Base-by-base conservation (phyloP, 2,329 filamentous ascomycete genomes). In the Fusarium avenaceum region DNA sequence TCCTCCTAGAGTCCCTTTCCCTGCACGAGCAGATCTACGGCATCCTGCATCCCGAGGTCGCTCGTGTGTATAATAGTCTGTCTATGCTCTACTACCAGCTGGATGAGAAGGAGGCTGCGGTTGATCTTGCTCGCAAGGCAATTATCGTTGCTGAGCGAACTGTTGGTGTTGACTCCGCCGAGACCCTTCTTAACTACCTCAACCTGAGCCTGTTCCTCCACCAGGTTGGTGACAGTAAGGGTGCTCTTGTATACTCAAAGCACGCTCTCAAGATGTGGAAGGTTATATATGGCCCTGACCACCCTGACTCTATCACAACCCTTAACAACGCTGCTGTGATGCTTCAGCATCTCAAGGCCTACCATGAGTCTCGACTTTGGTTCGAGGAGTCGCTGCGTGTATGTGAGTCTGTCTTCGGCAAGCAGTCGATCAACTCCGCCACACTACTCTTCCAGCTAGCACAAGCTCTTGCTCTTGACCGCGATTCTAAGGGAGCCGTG, bases 291-390 rank as follows among this genome's bases (percentile, higher is more conserved):
- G 96, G 96, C 32, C 84, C 91, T 30, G 92, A 93, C 74, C 96
- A 99, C 80, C 96, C 96, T 4, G 96, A 99, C 81, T 97, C 94
- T 10, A 97, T 99, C 80, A 99, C 96, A 10, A 98, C 96, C 17
- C 91, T 98, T 81, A 99, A 98, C 87, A 99, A 99, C 76, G 95
- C 93, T 20, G 96, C 96, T 9, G 96, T 99, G 63, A 99, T 99
- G 96, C 89, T 99, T 60, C 96, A 99, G 81, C 90, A 94, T 57
- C 87, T 97, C 73, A 97, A 98, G 85, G 90, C 92, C 64, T 99
- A 97, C 83, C 91, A 95, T 74, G 93, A 97, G 80, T 98, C 95
- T 45, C 91, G 96, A 51, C 86, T 95, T 66, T 99, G 96, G 96
- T 99, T 99, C 76, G 96, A 98, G 80, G 91, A 93, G 69, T 96